A percentile compares a stretch with the other conserved stretches of the same genome.
phyloP scores from a whole-genome alignment of 2,329 filamentous ascomycete genomes.

The Monosporascus sp. region DNA sequence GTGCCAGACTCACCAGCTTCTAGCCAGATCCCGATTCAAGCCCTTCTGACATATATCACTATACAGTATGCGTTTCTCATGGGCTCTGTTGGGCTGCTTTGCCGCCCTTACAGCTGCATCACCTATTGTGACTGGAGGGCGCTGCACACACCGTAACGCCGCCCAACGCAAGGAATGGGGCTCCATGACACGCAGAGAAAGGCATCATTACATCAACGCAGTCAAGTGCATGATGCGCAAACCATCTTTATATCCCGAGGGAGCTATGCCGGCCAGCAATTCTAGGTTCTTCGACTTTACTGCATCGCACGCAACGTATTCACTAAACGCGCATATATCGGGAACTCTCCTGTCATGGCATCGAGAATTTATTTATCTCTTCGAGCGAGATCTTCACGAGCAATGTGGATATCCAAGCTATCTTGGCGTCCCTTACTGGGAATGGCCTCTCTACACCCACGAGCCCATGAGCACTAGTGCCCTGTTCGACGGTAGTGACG shows the following conservation, averaged over 20 bases:
- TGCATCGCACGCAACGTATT: not conserved
- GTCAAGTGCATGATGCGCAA: not conserved
- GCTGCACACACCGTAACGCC: not conserved
- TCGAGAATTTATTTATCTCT: not conserved
- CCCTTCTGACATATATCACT: no score
- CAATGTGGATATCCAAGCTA: not conserved
- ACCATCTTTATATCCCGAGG: not conserved
- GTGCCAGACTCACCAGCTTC: no score
- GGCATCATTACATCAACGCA: not conserved
- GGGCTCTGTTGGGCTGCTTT: no score
- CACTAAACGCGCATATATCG: not conserved
- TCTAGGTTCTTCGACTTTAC: conserved; percentile 1
- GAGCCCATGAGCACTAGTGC: conserved; percentile 1
- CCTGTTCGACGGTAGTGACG: conserved; percentile 4
- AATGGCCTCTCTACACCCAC: conserved; percentile 2
- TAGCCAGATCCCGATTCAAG: no score
- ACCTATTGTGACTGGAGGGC: no score
- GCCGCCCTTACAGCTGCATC: no score
- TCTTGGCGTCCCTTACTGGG: conserved; percentile 3
- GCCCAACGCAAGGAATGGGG: conserved; percentile 7
- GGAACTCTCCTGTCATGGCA: conserved; percentile 1
- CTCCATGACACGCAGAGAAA: conserved; percentile 2
- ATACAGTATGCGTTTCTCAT: no score
- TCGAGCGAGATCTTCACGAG: conserved; percentile 1
- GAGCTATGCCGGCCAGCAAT: not conserved